Conservation (phyloP, 2,329 filamentous ascomycete genomes). For the Bipolaris victoriae region DNA sequence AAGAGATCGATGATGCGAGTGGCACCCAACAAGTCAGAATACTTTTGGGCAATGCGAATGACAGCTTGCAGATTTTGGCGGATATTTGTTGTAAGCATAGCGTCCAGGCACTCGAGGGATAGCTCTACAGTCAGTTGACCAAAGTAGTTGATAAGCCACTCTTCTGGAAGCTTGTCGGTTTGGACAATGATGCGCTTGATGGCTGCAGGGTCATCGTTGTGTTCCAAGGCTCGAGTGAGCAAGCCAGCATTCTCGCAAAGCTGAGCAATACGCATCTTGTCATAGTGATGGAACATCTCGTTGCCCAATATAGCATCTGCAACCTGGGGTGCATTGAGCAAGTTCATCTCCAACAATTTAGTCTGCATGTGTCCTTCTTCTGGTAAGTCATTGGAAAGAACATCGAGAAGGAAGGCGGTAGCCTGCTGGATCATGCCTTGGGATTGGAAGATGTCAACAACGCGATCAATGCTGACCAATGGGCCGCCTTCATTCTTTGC, state of each 20-base stretch:
- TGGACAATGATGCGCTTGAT: constrained; percentile 91
- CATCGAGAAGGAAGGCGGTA: constrained; percentile 96
- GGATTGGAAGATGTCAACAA: constrained; percentile 97
- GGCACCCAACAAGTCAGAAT: constrained; percentile 92
- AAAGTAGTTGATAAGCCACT: constrained; percentile 93
- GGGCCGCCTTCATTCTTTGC: constrained; percentile 88
- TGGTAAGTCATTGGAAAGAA: constrained; percentile 90
- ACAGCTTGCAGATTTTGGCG: constrained; percentile 95
- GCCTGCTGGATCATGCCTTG: constrained; percentile 98
- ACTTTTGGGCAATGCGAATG: constrained; percentile 95
- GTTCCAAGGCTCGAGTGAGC: constrained; percentile 74
- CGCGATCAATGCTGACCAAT: constrained; percentile 88
- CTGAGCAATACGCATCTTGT: constrained; percentile 84
- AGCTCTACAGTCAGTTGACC: constrained; percentile 94
- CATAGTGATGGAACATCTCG: constrained; percentile 98
- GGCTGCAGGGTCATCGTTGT: constrained; percentile 86
- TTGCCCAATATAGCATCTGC: constrained; percentile 97
- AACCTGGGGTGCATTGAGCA: constrained; percentile 94
- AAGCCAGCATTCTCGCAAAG: constrained; percentile 94
- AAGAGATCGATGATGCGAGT: constrained; percentile 88
- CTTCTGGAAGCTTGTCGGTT: constrained; percentile 83
- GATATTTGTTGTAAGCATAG: constrained; percentile 96
- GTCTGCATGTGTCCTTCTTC: constrained; percentile 95
- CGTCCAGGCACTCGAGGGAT: constrained; percentile 89
- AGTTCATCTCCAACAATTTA: constrained; percentile 94